Percentiles rank a stretch among this genome's conserved stretches.
These are phyloP conservation scores for Tillandsia leiboldiana DNA, from an alignment of 176 grass and related monocot genomes.

Conservation along the genomic window DNA sequence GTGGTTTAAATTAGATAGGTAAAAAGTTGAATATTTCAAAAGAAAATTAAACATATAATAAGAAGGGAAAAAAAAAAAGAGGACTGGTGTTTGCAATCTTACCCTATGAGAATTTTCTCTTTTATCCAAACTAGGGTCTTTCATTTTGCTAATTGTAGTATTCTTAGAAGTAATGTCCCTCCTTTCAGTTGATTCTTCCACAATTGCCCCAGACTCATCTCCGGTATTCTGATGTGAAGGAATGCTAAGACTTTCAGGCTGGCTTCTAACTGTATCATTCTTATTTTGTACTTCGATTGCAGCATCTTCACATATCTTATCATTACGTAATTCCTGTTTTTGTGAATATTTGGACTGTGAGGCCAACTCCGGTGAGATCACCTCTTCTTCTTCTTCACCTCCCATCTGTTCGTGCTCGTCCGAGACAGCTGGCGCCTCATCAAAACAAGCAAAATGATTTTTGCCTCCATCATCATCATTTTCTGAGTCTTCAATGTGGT, in stretches of 20 bases:
- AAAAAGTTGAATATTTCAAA: background rate
- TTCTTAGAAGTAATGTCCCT: background rate
- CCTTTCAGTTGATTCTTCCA: constrained; percentile 5
- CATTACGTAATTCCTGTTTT: background rate
- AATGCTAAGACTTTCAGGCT: background rate
- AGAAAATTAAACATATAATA: background rate
- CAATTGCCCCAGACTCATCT: background rate
- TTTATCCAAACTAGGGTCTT: constrained; percentile 1
- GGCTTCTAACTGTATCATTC: constrained; percentile 5
- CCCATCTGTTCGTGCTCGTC: background rate
- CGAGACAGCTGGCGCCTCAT: background rate
- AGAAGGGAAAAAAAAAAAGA: background rate
- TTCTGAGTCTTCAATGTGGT: background rate
- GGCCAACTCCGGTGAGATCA: background rate
- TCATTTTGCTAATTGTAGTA: background rate
- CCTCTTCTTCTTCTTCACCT: constrained; percentile 13
- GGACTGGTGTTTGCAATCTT: background rate
- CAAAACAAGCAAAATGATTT: background rate
- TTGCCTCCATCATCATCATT: constrained; percentile 1
- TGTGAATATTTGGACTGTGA: background rate
- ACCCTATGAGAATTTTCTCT: constrained; percentile 6
- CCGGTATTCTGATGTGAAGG: background rate
- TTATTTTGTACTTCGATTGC: background rate
- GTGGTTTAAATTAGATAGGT: no score
- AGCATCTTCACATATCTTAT: background rate